phyloP scores from a whole-genome alignment of 2,329 filamentous ascomycete genomes.

The Pestalotiopsis fici region DNA sequence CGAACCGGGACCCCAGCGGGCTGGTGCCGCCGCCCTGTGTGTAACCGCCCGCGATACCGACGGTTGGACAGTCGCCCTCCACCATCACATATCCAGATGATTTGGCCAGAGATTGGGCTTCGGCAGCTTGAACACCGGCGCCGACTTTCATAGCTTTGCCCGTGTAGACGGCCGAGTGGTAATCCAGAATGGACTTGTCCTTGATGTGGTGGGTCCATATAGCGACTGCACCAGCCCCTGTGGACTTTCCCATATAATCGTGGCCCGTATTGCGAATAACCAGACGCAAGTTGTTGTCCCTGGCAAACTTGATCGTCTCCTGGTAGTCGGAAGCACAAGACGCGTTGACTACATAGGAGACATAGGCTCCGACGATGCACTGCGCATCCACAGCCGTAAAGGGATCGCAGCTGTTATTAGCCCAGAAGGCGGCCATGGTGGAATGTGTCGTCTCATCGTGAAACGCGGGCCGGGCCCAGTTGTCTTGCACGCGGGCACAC shows the following conservation, averaged over 20 bases:
- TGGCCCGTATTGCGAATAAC: conserved; percentile 1
- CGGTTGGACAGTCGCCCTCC: neutral
- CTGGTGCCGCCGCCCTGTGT: conserved; percentile 55
- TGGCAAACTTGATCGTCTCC: neutral
- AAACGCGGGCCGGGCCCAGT: neutral
- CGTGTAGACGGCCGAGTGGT: neutral
- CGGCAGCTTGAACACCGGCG: neutral
- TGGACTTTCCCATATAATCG: neutral
- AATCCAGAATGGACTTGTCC: neutral
- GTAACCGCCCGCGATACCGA: conserved; percentile 4
- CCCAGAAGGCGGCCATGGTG: neutral
- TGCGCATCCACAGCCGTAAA: neutral
- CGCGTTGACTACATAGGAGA: neutral
- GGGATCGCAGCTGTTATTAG: neutral
- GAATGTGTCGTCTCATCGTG: neutral
- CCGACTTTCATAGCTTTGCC: neutral
- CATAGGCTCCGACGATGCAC: neutral
- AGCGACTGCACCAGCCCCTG: neutral
- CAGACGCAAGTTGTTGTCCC: neutral
- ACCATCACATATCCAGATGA: neutral
- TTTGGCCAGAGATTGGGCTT: neutral
- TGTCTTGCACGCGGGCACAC: neutral
- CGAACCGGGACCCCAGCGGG: conserved; percentile 50
- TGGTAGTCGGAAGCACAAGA: neutral
- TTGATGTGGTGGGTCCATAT: conserved; percentile 7